Percentiles rank a stretch among this genome's conserved stretches.
Conservation (phyloP, 1,139 yeast genomes). For the Nadsonia commutata region DNA sequence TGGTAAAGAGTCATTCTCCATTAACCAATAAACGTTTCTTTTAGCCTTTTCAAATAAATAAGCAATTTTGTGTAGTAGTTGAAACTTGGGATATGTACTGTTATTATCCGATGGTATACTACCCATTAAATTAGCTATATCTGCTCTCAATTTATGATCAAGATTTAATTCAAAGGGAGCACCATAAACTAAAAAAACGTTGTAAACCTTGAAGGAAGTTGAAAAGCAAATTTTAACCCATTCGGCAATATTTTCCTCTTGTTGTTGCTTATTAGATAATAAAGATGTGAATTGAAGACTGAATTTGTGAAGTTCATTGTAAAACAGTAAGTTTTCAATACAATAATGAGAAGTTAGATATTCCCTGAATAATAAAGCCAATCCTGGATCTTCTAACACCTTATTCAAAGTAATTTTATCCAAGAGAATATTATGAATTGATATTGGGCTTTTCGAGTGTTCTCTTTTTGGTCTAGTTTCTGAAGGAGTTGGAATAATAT, state of each 20-base stretch:
- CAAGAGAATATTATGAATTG: neutral
- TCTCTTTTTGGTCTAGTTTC: neutral
- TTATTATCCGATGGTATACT: conserved; percentile 1
- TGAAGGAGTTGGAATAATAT: neutral
- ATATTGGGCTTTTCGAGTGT: neutral
- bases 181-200: conserved; percentile 51
- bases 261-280: conserved; percentile 21
- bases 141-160: conserved; percentile 39
- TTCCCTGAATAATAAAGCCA: conserved; percentile 48
- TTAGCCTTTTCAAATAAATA: conserved; percentile 32
- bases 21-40: conserved; percentile 37
- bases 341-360: conserved; percentile 55
- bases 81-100: neutral
- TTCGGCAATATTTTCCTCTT: conserved; percentile 14
- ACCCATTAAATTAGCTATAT: conserved; percentile 24
- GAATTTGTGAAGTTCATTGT: conserved; percentile 38
- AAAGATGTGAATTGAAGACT: conserved; percentile 23
- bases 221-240: conserved; percentile 17
- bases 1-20: conserved; percentile 64
- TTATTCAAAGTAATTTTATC: conserved; percentile 25
- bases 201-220: conserved; percentile 46
- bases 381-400: conserved; percentile 64
- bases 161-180: conserved; percentile 65
- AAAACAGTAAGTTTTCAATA: conserved; percentile 64
- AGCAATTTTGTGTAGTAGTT: conserved; percentile 22